Conservation (phyloP, 495 filamentous ascomycete species). For the Penicillium goetzii region DNA sequence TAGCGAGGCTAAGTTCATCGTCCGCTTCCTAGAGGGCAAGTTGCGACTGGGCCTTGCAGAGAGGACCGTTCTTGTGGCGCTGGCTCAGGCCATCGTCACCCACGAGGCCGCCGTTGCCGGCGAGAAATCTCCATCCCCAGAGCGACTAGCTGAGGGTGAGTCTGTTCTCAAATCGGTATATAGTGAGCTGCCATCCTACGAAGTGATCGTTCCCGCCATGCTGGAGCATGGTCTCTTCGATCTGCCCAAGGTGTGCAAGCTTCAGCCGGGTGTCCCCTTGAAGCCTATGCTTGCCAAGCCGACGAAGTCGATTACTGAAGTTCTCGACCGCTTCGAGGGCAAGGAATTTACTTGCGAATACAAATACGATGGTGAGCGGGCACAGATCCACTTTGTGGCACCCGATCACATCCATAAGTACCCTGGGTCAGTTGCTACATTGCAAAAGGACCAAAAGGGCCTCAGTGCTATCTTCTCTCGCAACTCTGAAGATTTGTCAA, state of each 20-base stretch:
- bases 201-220: slow-evolving; percentile 90
- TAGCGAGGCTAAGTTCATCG: slow-evolving; percentile 91
- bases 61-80: slow-evolving; percentile 82
- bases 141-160: slow-evolving; percentile 81
- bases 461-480: slow-evolving; percentile 91
- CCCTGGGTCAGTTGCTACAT: slow-evolving; percentile 48
- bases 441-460: slow-evolving; percentile 60
- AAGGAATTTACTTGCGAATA: slow-evolving; percentile 98
- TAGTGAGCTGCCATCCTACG: slow-evolving; percentile 93
- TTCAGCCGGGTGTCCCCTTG: slow-evolving; percentile 90
- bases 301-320: slow-evolving; percentile 98
- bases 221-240: slow-evolving; percentile 82
- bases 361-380: slow-evolving; percentile 96
- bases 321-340: slow-evolving; percentile 93
- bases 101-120: slow-evolving; percentile 75
- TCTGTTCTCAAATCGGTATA: slow-evolving; percentile 85
- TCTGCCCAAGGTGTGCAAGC: slow-evolving; percentile 81
- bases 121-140: slow-evolving; percentile 67
- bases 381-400: slow-evolving; percentile 95
- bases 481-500: slow-evolving; percentile 94
- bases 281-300: slow-evolving; percentile 99
- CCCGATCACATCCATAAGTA: slow-evolving; percentile 73
- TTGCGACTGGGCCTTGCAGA: slow-evolving; percentile 89
- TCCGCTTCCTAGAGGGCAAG: slow-evolving; percentile 93
- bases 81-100: slow-evolving; percentile 83